Base-by-base conservation (phyloP, 208 protist species). In the Lotmaria passim region DNA sequence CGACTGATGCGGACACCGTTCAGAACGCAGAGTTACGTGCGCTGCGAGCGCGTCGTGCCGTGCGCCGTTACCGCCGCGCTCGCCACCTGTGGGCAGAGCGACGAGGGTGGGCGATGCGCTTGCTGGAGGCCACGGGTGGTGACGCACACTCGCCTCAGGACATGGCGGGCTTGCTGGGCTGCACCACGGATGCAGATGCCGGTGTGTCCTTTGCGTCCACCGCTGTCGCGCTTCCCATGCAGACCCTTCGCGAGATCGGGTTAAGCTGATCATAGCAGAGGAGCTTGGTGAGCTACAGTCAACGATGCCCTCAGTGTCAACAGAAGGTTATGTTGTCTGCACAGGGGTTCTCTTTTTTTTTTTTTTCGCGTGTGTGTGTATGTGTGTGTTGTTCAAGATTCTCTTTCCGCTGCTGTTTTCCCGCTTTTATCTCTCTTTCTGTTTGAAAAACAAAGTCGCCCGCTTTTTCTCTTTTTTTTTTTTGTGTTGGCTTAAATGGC, bases 21-120 rank as follows among this genome's bases (percentile, higher is more conserved):
- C 39, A 26, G 11, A 26, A 15, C 33, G 15, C 62, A 3, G 38
- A 52, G 38, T 30, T 28, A 11, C 24, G 55, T 36, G 24, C 36
- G 30, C 24, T 19, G 34, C 44, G 52, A 1, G 47, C n/a, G 10
- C 69, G 74, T 19, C 62, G 73, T 12, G 64, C 68, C 11, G 74
- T 81, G 30, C 30, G 31, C 23, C 74, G 73, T 1, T 93, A 93
- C 67, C 83, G 90, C 24, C 56, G 44, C 48, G 72, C 86, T 31
- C 79, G 87, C 28, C 62, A 68, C n/a, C 59, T 87, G 21, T 96
- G 90, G 90, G 58, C 41, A 56, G 82, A 93, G 56, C 73, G 90
- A 15, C 89, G 86, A 66, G 84, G 86, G 28, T 91, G 85, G 71
- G 74, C 82, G 26, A 58, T 81, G 57, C 74, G 84, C 46, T 70